Evolutionary conservation across 2,329 filamentous ascomycete genomes (phyloP).

Genomic region (Cadophora gregata): DNA sequence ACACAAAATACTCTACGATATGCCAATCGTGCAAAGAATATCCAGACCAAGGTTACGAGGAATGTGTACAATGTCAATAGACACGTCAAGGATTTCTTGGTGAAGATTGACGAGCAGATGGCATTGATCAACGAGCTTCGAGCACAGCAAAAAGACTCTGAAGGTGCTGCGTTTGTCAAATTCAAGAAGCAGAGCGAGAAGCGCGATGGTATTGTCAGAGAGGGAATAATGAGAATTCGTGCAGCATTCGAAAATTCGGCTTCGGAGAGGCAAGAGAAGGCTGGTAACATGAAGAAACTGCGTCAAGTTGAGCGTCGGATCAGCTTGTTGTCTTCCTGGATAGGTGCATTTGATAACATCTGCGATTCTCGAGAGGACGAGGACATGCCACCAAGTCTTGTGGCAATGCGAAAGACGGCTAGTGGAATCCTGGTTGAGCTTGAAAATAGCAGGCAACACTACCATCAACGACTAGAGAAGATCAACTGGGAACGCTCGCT

Average conservation of each 20-base stretch:
- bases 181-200: constrained; percentile 92
- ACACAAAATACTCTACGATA: constrained; percentile 98
- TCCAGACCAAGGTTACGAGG: constrained; percentile 98
- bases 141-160: constrained; percentile 88
- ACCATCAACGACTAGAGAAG: constrained; percentile 82
- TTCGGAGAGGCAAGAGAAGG: constrained; percentile 78
- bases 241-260: constrained; percentile 82
- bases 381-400: constrained; percentile 71
- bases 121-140: constrained; percentile 95
- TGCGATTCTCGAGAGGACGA: constrained; percentile 75
- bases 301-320: constrained; percentile 86
- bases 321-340: constrained; percentile 86
- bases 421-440: constrained; percentile 88
- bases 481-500: constrained; percentile 86
- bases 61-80: constrained; percentile 99
- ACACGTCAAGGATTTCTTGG: constrained; percentile 98
- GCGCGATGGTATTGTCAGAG: constrained; percentile 74
- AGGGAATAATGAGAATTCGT: constrained; percentile 81
- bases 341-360: constrained; percentile 85
- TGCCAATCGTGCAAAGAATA: constrained; percentile 97
- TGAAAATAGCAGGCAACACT: constrained; percentile 87
- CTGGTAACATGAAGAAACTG: constrained; percentile 80
- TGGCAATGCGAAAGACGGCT: constrained; percentile 83
- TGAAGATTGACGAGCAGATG: constrained; percentile 99
- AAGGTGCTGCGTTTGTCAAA: constrained; percentile 81